Base-by-base conservation (phyloP, 2,329 filamentous ascomycete genomes). In the Fusarium kyushuense region DNA sequence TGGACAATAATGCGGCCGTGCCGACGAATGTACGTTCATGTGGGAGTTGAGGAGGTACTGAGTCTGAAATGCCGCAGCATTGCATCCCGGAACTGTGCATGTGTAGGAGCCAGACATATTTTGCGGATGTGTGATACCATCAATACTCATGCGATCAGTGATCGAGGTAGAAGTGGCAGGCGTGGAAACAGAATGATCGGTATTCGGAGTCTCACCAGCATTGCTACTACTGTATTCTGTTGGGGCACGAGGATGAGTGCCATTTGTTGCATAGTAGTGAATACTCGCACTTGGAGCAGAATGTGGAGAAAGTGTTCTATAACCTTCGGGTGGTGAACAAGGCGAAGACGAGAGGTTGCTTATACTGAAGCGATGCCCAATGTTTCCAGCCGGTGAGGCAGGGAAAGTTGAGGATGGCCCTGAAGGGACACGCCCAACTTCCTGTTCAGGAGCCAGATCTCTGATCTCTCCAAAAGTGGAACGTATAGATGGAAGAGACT, bases 11-110 rank as follows among this genome's bases (percentile, higher is more conserved):
- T 91, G 89, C 10, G 89, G 89, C 30, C 89, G 82, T 23, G 82
- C 85, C 4, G 86, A 87, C 3, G 89, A 91, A 77, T 91, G 89
- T 6, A 91, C 89, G 67, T 91, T 91, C 53, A 90, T 88, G 74
- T 95, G 92, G 1, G 92, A 95, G 76, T 93, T 95, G 23, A 95
- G 81, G 12, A 95, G 83, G 79, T 90, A 90, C 72, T 90, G 88
- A 1, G 92, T 96, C 72, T 93, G 90, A 70, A 96, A 96, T 0
- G 92, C 89, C 30, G 84, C 79, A 3, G 92, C 92, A 36, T 77
- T 91, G 76, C 92, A 96, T 11, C 89, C 90, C 10, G 83, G 71
- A 49, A 81, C 80, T 72, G 79, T 83, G 76, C 91, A 94, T 45
- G 85, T 79, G 74, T 86, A 92, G 6, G 79, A 79, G 21, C 84